phyloP scores from a whole-genome alignment of 257 asterid species.

The Fraxinus cuspidata region DNA sequence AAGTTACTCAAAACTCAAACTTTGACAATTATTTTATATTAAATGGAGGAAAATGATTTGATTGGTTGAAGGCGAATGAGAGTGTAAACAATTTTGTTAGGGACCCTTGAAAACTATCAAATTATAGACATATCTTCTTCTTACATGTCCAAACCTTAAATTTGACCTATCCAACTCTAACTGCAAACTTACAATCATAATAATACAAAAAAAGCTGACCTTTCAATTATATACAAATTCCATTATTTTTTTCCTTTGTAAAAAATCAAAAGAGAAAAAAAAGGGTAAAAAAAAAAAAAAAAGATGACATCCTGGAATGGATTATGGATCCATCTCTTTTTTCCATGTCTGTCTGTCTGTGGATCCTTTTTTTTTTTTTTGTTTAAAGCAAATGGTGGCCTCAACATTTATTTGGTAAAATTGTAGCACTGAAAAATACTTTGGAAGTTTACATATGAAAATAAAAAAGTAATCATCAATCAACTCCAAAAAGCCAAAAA shows the following conservation, averaged over 20 bases:
- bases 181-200: slow-evolving; percentile 40
- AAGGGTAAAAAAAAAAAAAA: not conserved
- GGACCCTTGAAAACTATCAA: slow-evolving; percentile 17
- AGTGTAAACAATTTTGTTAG: slow-evolving; percentile 23
- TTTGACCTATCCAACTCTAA: slow-evolving; percentile 18
- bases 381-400: not conserved
- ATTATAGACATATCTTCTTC: slow-evolving; percentile 31
- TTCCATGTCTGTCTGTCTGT: not conserved
- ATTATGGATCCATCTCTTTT: not conserved
- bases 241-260: not conserved
- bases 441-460: not conserved
- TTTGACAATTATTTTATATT: too few relatives aligned
- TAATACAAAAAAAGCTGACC: slow-evolving; percentile 27
- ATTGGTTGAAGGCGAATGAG: slow-evolving; percentile 28
- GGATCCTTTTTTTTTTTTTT: too few relatives aligned
- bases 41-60: slow-evolving; percentile 27
- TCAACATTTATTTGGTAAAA: too few relatives aligned
- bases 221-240: not conserved
- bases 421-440: not conserved
- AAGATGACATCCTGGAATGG: too few relatives aligned
- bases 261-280: too few relatives aligned
- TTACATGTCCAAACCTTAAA: slow-evolving; percentile 24
- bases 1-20: too few relatives aligned
- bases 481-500: not conserved
- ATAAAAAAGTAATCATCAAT: not conserved